phyloP scores from a whole-genome alignment of 2,329 filamentous ascomycete species.

The Colletotrichum zoysiae region DNA sequence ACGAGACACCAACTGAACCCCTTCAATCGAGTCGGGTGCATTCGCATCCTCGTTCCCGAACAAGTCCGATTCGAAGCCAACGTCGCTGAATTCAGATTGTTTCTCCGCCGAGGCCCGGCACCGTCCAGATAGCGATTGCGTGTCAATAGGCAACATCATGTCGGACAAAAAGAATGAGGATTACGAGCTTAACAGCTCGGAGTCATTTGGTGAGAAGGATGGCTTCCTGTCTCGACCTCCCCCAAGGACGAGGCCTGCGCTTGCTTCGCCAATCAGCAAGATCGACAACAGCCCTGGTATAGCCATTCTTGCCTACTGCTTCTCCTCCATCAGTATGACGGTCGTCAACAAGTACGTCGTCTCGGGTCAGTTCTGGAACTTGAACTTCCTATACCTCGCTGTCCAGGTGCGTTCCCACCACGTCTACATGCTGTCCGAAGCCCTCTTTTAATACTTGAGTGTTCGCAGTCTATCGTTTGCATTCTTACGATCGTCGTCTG shows the following conservation, averaged over 20 bases:
- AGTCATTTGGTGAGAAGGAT: conserved; percentile 66
- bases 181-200: conserved; percentile 78
- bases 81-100: conserved; percentile 14
- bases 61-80: not conserved
- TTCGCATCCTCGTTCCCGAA: conserved; percentile 9
- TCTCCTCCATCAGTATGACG: conserved; percentile 98
- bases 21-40: conserved; percentile 15
- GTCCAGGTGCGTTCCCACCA: conserved; percentile 79
- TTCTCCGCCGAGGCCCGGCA: conserved; percentile 49
- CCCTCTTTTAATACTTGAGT: conserved; percentile 16
- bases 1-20: conserved; percentile 3
- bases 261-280: conserved; percentile 55
- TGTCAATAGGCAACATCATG: conserved; percentile 63
- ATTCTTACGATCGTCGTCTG: conserved; percentile 85
- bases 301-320: conserved; percentile 90
- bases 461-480: conserved; percentile 83
- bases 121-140: conserved; percentile 37
- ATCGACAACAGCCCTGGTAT: conserved; percentile 82
- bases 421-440: not conserved
- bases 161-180: conserved; percentile 92
- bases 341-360: conserved; percentile 99
- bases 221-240: conserved; percentile 61
- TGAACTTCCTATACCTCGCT: conserved; percentile 94
- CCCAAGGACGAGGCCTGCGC: conserved; percentile 46
- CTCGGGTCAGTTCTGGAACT: conserved; percentile 89